A percentile compares a stretch with the other conserved stretches of the same genome.
Conservation (phyloP, 176 grass and related monocot species). For the Microstegium vimineum region DNA sequence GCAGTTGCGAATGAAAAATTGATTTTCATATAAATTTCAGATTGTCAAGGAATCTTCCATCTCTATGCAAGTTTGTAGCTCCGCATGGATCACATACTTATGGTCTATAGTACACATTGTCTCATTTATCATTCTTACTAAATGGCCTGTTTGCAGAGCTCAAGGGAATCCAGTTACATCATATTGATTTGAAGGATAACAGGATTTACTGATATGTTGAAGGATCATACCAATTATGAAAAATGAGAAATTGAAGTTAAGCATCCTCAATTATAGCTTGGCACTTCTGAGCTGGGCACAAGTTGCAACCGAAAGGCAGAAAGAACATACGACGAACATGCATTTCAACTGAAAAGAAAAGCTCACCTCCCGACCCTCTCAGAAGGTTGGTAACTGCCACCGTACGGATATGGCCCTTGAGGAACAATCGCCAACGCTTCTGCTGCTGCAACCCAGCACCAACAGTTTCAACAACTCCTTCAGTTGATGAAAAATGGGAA, state of each 20-base stretch:
- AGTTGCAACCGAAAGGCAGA: neutral
- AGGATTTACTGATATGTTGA: neutral
- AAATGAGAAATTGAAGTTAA: neutral
- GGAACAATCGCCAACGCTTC: slow-evolving; percentile 43
- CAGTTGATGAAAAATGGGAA: neutral
- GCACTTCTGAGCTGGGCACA: neutral
- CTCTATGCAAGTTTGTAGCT: neutral
- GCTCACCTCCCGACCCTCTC: slow-evolving; percentile 49
- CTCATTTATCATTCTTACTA: neutral
- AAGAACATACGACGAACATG: neutral
- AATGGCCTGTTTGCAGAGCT: neutral
- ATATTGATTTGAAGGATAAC: neutral
- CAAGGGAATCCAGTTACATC: neutral
- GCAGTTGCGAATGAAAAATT: neutral
- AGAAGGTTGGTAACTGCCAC: slow-evolving; percentile 48
- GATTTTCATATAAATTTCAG: neutral
- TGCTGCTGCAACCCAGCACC: neutral
- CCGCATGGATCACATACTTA: neutral
- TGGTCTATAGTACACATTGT: neutral
- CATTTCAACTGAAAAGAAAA: neutral
- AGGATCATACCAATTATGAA: neutral
- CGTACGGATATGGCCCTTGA: slow-evolving; percentile 48
- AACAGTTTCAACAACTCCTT: neutral
- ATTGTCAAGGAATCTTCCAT: neutral
- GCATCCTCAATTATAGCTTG: neutral